These are phyloP conservation scores for Suillus bovinus DNA, from an alignment of 768 basidiomycete species.

Conservation along the genomic window DNA sequence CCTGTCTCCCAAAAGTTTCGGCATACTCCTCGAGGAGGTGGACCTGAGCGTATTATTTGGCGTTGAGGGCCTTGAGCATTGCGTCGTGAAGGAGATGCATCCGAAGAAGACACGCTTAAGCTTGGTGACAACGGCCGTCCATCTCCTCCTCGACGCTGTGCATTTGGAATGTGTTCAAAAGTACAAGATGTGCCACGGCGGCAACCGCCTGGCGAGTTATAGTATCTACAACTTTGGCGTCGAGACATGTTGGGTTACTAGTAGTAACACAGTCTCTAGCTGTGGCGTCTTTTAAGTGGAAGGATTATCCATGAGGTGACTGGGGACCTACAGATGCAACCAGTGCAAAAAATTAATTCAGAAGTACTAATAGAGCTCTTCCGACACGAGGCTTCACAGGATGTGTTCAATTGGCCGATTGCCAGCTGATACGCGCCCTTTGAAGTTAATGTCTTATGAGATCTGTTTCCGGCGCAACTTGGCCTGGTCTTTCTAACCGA, in stretches of 20 bases:
- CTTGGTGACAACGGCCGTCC: slow-evolving; percentile 8
- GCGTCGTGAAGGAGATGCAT: slow-evolving; percentile 5
- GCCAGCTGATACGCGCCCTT: not conserved
- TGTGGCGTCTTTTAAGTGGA: slow-evolving; percentile 3
- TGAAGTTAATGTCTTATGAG: not conserved
- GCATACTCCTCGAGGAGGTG: slow-evolving; percentile 42
- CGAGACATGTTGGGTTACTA: slow-evolving; percentile 1
- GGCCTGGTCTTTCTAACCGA: not conserved
- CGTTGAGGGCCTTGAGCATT: slow-evolving; percentile 10
- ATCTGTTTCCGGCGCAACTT: not conserved
- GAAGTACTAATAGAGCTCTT: not conserved
- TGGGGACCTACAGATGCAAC: slow-evolving; percentile 1
- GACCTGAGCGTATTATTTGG: slow-evolving; percentile 17
- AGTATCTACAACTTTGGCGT: slow-evolving; percentile 39
- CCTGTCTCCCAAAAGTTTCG: slow-evolving; percentile 48
- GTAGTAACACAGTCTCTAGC: not conserved
- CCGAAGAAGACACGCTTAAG: slow-evolving; percentile 12
- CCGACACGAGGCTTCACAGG: slow-evolving; percentile 8
- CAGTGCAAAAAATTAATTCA: not conserved
- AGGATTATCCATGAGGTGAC: slow-evolving; percentile 4
- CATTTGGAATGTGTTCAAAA: slow-evolving; percentile 13
- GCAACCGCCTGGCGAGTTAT: slow-evolving; percentile 47
- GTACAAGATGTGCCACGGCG: slow-evolving; percentile 40
- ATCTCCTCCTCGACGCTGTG: slow-evolving; percentile 20
- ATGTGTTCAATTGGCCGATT: slow-evolving; percentile 2